Base-by-base conservation (phyloP, 306 rosid species). In the Ormosia semicastrata region DNA sequence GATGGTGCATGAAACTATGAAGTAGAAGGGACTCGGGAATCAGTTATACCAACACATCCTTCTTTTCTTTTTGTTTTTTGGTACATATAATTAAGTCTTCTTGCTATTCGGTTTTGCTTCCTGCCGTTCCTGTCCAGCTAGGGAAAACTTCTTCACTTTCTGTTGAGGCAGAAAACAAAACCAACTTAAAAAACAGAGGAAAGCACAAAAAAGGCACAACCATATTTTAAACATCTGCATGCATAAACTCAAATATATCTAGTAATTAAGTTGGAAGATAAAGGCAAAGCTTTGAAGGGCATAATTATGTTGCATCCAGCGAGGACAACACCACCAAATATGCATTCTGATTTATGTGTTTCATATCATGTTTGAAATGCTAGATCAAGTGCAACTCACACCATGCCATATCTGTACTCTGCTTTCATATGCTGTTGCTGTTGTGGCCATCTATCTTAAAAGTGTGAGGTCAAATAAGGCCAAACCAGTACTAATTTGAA, bases 101-200 rank as follows among this genome's bases (percentile, higher is more conserved):
- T 88, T 82, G 80, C 67, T 64, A 7, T 73, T 75, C 41, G 85
- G 78, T 41, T 88, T 86, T 63, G 90, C 80, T 76, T 85, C 88
- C 76, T 85, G 80, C 59, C 77, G 85, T 66, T 83, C 88, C 75
- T 87, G 90, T 59, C 85, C 91, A 66, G 91, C 87, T 24, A 93
- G 82, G 52, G 91, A 88, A 84, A 95, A 95, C 79, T 86, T 93
- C 89, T 90, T 93, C 87, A 93, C 99, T 82, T 93, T 95, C 99
- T 95, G 94, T 78, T 33, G n/a, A 74, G 69, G 57, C 69, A 72
- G 69, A 39, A 56, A 79, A 58, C 5, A 41, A 15, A 82, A 73
- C 10, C 13, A 79, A 74, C 34, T 82, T 5, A 72, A 52, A 56
- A 47, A 53, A 56, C 36, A 67, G 39, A 65, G 34, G 5, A 76